Percentiles rank a stretch among this genome's conserved stretches.
These are phyloP conservation scores for Psilocybe azurescens DNA, from an alignment of 768 basidiomycete genomes.

Conservation along the genomic window DNA sequence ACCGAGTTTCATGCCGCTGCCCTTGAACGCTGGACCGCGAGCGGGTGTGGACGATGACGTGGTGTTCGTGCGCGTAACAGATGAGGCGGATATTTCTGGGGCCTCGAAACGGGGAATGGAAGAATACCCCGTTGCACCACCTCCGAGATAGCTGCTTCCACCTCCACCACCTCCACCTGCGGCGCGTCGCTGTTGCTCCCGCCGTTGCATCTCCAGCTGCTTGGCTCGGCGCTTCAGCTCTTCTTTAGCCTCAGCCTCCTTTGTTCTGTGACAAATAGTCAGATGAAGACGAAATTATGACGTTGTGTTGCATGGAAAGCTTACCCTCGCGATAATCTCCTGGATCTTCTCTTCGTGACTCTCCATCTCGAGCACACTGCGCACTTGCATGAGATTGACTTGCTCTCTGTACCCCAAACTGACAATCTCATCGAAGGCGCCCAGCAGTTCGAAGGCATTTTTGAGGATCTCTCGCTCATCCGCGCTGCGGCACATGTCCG, in stretches of 20 bases:
- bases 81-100: conserved; percentile 51
- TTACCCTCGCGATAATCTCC: conserved; percentile 93
- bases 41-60: conserved; percentile 51
- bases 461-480: conserved; percentile 90
- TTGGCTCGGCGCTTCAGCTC: conserved; percentile 98
- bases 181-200: conserved; percentile 88
- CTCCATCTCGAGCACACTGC: conserved; percentile 86
- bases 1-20: conserved; percentile 95
- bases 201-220: conserved; percentile 96
- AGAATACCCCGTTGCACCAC: conserved; percentile 73
- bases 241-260: conserved; percentile 99
- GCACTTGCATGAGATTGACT: conserved; percentile 79
- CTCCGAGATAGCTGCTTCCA: conserved; percentile 65
- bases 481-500: conserved; percentile 85
- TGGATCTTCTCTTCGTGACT: conserved; percentile 95
- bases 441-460: conserved; percentile 91
- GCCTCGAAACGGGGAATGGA: conserved; percentile 75
- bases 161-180: conserved; percentile 49
- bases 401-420: conserved; percentile 86
- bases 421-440: conserved; percentile 97
- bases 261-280: conserved; percentile 70
- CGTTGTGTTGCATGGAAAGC: conserved; percentile 27
- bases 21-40: conserved; percentile 88
- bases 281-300: neutral
- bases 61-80: conserved; percentile 41